Base-by-base conservation (phyloP, 2,329 filamentous ascomycete genomes). In the Rhinocladiella similis region DNA sequence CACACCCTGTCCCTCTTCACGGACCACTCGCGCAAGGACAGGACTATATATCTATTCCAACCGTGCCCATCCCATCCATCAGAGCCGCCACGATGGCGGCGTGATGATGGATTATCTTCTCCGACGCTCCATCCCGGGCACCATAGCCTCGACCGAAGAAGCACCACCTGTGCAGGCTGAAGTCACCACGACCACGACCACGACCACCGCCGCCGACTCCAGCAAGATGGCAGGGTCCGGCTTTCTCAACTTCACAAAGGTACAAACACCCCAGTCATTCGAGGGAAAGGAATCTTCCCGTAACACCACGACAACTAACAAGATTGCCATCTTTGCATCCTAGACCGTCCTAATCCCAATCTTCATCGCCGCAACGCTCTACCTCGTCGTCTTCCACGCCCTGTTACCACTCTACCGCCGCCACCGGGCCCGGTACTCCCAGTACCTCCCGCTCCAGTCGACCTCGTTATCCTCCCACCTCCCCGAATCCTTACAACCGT, bases 341-440 rank as follows among this genome's bases (percentile, higher is more conserved):
- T 16, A 91, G 88, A 88, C 86, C 4, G 74, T 91, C 60, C 71
- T 90, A 65, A 75, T 90, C 61, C 88, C 89, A 33, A 87, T 87
- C 51, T 66, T 86, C 67, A 85, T 91, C 67, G 88, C 88, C 45
- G 79, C 91, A 47, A 72, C 82, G 59, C 75, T 90, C 63, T 92
- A 89, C 72, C 72, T 91, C 65, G 55, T 85, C 56, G 73, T 86
- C 54, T 86, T 83, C 54, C 89, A 85, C 70, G 73, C 86, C 65
- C 66, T 90, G 59, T 68, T 89, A 22, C 89, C 89, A 1, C 68
- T 88, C 57, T 89, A 88, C 82, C 85, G 83, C 47, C 82, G 80
- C 54, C 89, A 90, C 71, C 85, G 83, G 61, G 81, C 80, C 64
- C 84, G 87, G 58, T 91, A 91, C 71, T 82, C 84, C 67, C 85